Evolutionary conservation across 139 green algal genomes (phyloP).

Genomic region (Diplosphaera chodatii): DNA sequence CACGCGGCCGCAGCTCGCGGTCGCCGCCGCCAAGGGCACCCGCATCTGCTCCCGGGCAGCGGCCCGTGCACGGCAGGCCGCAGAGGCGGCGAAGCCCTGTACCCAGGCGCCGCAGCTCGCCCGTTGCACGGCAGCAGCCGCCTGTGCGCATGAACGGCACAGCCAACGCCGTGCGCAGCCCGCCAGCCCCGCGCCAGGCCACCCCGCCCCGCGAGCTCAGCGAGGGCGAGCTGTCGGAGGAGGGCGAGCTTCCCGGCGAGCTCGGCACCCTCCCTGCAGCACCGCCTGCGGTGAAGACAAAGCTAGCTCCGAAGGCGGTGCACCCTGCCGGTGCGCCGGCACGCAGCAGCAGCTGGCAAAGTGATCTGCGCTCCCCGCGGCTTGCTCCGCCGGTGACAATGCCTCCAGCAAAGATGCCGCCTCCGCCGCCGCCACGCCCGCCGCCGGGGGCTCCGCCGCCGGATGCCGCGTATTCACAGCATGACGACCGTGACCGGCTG

Average conservation of each 20-base stretch:
- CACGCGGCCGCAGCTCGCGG: background rate
- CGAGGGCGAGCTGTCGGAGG: background rate
- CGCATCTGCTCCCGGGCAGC: too few relatives aligned
- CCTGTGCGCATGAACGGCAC: too few relatives aligned
- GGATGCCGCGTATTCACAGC: background rate
- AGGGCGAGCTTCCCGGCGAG: background rate
- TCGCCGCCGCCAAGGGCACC: background rate
- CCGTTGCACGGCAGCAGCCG: too few relatives aligned
- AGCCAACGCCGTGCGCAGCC: background rate
- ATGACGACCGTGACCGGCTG: background rate
- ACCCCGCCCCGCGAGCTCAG: background rate
- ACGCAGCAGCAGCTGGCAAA: background rate
- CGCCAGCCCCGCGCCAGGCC: background rate
- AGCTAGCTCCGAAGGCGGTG: too few relatives aligned
- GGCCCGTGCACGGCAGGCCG: too few relatives aligned
- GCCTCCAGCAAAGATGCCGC: too few relatives aligned
- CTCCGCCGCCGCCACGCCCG: too few relatives aligned
- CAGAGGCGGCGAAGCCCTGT: background rate
- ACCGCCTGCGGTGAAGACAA: too few relatives aligned
- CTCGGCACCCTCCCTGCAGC: too few relatives aligned
- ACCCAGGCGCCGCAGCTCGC: background rate
- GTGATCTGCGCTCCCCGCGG: background rate
- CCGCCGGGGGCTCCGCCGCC: too few relatives aligned
- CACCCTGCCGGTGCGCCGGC: too few relatives aligned
- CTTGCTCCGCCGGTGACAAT: too few relatives aligned